Base-by-base conservation (phyloP, 2,329 filamentous ascomycete genomes). In the Cladosporium halotolerans region DNA sequence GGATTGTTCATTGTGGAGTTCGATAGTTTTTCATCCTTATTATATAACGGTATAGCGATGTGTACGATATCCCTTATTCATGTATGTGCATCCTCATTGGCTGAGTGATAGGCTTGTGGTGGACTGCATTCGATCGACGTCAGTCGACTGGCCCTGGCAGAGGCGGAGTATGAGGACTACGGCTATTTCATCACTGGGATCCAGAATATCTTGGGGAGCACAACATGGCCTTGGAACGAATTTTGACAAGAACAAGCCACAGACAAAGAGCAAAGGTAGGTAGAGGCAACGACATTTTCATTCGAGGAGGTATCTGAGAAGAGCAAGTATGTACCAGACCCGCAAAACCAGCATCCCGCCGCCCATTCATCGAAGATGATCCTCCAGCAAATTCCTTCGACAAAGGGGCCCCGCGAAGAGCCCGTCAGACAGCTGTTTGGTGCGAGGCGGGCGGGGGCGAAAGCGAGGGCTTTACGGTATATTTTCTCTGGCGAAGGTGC, bases 1-100 rank as follows among this genome's bases (percentile, higher is more conserved):
- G 23, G 4, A 7, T 7, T 28, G 23, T 28, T 28, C 23, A 28
- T 28, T 28, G 23, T 28, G 23, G 23, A 28, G 23, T 28, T 28
- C 19, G 19, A 23, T n/a, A n/a, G 6, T 23, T 23, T 23, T 33
- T 19, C 18, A 47, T 47, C 45, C 33, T 31, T 18, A 39, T 50
- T 50, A 50, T 50, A 50, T 50, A 50, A 50, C 47, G 47, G 47
- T 50, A 50, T 50, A 50, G 47, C 47, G 47, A 50, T 50, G 14
- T 50, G 47, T 50, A 50, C 47, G 47, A 50, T 50, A 50, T 39
- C 39, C 47, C 38, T 31, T 14, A 18, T 41, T 41, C 14, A 36
- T 18, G 2, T 18, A 18, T 18, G 16, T 18, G 16, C 16, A 18
- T 3, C 16, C 16, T 18, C 16, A 18, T 18, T 18, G 16, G 16